Percentiles rank a stretch among this genome's conserved stretches.
Conservation (phyloP, 331 rosid genomes). For the Quercus phellos region DNA sequence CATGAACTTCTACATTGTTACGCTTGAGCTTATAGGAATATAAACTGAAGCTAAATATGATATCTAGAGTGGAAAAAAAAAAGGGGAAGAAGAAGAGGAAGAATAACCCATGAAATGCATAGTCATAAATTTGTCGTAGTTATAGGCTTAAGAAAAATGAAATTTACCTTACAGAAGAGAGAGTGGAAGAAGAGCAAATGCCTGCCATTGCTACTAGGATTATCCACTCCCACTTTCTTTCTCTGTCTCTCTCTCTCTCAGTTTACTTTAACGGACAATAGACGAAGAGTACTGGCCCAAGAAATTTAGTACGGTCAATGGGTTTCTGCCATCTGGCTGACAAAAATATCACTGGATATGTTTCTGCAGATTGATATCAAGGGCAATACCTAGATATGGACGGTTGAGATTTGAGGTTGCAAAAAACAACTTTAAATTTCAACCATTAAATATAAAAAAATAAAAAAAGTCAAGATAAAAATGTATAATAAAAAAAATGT, state of each 20-base stretch:
- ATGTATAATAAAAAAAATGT: no score
- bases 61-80: neutral
- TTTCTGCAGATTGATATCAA: neutral
- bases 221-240: constrained; percentile 13
- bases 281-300: constrained; percentile 36
- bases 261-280: constrained; percentile 2
- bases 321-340: constrained; percentile 51
- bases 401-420: no score
- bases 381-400: no score
- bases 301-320: constrained; percentile 60
- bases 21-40: neutral
- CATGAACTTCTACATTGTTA: neutral
- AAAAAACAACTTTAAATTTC: no score
- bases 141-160: neutral
- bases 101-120: neutral
- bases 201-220: constrained; percentile 52
- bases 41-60: neutral
- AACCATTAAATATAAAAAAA: no score
- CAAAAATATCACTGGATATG: constrained; percentile 12
- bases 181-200: constrained; percentile 35
- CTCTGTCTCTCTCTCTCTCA: neutral
- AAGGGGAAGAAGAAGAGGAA: no score
- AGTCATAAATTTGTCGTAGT: neutral
- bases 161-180: constrained; percentile 53
- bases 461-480: no score